Conservation (phyloP, 306 rosid genomes). For the Inga oerstediana region DNA sequence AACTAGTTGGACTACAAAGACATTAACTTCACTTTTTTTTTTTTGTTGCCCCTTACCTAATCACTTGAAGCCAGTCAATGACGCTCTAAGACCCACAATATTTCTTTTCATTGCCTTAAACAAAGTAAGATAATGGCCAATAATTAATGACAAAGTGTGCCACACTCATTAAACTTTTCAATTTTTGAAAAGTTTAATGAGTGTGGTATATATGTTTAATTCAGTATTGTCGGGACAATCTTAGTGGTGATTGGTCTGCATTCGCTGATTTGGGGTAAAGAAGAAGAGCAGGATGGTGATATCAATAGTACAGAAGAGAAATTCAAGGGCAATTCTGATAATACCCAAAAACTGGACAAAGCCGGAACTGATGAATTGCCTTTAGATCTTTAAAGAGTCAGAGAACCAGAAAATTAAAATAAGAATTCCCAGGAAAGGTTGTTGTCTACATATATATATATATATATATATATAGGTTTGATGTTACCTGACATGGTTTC, state of each 20-base stretch:
- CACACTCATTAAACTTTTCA: too few relatives aligned
- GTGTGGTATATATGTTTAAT: neutral
- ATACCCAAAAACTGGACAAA: neutral
- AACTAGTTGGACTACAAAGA: too few relatives aligned
- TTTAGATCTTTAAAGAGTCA: neutral
- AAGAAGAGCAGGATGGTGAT: constrained; percentile 44
- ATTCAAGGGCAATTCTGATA: neutral
- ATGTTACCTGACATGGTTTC: neutral
- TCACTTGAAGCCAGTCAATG: too few relatives aligned
- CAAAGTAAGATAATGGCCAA: neutral
- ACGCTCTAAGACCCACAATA: too few relatives aligned
- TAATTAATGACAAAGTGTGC: neutral
- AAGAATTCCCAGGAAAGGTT: neutral
- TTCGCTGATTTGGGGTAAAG: constrained; percentile 82
- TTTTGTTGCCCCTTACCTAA: neutral
- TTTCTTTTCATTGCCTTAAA: too few relatives aligned
- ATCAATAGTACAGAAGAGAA: neutral
- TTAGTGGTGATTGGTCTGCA: constrained; percentile 68
- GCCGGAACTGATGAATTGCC: neutral
- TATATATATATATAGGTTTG: neutral
- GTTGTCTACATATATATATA: neutral
- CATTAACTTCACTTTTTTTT: neutral
- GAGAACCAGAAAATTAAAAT: neutral
- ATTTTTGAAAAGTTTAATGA: neutral
- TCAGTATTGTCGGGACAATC: constrained; percentile 71